Evolutionary conservation across 208 protist genomes (phyloP).

Genomic region (Wallacemonas rigidus): DNA sequence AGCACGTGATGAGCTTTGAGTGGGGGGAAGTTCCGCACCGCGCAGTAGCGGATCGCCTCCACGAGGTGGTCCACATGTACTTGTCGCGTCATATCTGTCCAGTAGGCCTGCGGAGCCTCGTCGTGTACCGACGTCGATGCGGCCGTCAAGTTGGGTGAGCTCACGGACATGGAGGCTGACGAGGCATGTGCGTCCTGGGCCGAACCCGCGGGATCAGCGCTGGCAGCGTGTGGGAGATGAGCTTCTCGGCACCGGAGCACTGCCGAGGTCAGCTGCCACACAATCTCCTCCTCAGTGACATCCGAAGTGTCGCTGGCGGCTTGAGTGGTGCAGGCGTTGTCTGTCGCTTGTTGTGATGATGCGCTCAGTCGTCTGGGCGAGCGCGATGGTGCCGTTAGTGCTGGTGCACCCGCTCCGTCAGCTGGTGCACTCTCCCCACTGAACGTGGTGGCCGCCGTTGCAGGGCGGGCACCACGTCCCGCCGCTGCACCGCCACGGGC

Average conservation of each 20-base stretch:
- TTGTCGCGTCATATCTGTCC: conserved; percentile 64
- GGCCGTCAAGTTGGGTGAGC: too few relatives aligned
- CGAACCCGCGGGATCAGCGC: background rate
- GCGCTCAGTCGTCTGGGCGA: background rate
- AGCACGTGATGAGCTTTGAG: conserved; percentile 73
- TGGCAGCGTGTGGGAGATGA: background rate
- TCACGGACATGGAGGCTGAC: too few relatives aligned
- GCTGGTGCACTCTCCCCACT: background rate
- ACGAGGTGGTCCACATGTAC: conserved; percentile 70
- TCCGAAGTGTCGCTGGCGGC: too few relatives aligned
- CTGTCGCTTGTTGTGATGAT: background rate
- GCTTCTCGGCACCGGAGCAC: conserved; percentile 9
- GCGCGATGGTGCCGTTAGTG: too few relatives aligned
- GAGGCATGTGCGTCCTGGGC: too few relatives aligned
- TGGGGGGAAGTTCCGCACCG: conserved; percentile 41
- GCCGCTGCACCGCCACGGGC: background rate
- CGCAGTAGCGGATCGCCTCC: conserved; percentile 70
- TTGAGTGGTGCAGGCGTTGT: too few relatives aligned
- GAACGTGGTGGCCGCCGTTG: background rate
- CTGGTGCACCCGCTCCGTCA: too few relatives aligned
- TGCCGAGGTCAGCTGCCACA: conserved; percentile 1
- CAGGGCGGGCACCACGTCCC: background rate
- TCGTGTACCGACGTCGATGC: background rate
- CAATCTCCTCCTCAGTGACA: conserved; percentile 9
- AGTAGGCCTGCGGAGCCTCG: conserved; percentile 38